phyloP scores from a whole-genome alignment of 2,329 filamentous ascomycete genomes.

The Fusarium scirpi region DNA sequence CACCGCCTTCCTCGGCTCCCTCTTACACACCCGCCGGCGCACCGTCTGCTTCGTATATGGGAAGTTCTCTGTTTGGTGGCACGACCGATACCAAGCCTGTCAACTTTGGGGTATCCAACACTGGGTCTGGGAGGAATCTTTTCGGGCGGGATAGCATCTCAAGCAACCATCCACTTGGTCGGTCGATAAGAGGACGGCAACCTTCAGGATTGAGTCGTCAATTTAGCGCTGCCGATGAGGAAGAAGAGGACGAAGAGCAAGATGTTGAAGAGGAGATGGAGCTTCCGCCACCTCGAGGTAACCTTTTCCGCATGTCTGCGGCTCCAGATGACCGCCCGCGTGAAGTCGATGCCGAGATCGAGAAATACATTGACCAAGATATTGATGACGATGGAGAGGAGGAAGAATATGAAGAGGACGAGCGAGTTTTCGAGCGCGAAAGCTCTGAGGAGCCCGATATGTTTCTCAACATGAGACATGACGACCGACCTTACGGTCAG shows the following conservation, averaged over 20 bases:
- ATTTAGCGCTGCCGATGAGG: conserved; percentile 52
- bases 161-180: conserved; percentile 59
- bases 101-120: conserved; percentile 52
- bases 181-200: conserved; percentile 58
- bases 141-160: conserved; percentile 54
- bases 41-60: conserved; percentile 66
- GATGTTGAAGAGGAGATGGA: conserved; percentile 53
- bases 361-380: conserved; percentile 53
- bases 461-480: conserved; percentile 63
- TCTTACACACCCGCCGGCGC: conserved; percentile 69
- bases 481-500: conserved; percentile 55
- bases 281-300: conserved; percentile 49
- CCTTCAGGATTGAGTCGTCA: conserved; percentile 65
- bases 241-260: conserved; percentile 46
- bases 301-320: conserved; percentile 50
- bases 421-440: conserved; percentile 54
- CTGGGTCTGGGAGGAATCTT: conserved; percentile 51
- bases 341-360: conserved; percentile 53
- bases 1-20: conserved; percentile 64
- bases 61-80: conserved; percentile 65
- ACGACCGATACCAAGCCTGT: conserved; percentile 55
- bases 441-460: conserved; percentile 60
- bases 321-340: conserved; percentile 31
- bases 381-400: conserved; percentile 54
- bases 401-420: conserved; percentile 56